Evolutionary conservation across 2,329 filamentous ascomycete species (phyloP).

Genomic region (Pleoardoris graminearum): DNA sequence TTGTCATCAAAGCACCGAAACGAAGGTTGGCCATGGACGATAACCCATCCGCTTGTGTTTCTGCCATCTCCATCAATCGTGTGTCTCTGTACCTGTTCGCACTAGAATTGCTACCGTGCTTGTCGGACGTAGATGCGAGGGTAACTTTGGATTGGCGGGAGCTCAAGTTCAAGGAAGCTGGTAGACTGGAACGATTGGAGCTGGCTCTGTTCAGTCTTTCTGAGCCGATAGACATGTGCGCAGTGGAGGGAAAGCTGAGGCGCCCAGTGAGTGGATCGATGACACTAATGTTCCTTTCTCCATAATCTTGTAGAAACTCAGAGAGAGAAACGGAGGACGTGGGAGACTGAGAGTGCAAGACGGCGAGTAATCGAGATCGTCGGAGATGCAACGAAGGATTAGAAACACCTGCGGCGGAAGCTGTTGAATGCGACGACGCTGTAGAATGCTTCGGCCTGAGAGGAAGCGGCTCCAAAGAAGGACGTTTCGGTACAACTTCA

Average conservation of each 20-base stretch:
- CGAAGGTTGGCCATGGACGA: constrained; percentile 71
- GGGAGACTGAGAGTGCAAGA: constrained; percentile 54
- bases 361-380: constrained; percentile 56
- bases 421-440: constrained; percentile 37
- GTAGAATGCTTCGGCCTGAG: constrained; percentile 29
- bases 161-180: constrained; percentile 32
- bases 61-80: constrained; percentile 55
- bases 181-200: constrained; percentile 42
- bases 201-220: constrained; percentile 26
- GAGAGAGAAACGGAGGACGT: constrained; percentile 58
- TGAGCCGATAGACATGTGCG: constrained; percentile 36
- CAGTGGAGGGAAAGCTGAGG: constrained; percentile 40
- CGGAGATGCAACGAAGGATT: constrained; percentile 49
- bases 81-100: constrained; percentile 56
- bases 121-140: constrained; percentile 37
- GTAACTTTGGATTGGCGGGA: constrained; percentile 40
- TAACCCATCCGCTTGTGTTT: constrained; percentile 43
- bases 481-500: constrained; percentile 18
- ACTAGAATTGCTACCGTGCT: constrained; percentile 38
- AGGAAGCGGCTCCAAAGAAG: constrained; percentile 36
- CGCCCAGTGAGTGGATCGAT: constrained; percentile 45
- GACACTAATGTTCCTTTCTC: constrained; percentile 45
- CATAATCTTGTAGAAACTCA: constrained; percentile 58
- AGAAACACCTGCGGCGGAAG: constrained; percentile 23
- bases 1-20: constrained; percentile 80